Percentiles rank a stretch among this genome's conserved stretches.
Conservation (phyloP, 139 green algal genomes). For the Edaphochlamys debaryana region DNA sequence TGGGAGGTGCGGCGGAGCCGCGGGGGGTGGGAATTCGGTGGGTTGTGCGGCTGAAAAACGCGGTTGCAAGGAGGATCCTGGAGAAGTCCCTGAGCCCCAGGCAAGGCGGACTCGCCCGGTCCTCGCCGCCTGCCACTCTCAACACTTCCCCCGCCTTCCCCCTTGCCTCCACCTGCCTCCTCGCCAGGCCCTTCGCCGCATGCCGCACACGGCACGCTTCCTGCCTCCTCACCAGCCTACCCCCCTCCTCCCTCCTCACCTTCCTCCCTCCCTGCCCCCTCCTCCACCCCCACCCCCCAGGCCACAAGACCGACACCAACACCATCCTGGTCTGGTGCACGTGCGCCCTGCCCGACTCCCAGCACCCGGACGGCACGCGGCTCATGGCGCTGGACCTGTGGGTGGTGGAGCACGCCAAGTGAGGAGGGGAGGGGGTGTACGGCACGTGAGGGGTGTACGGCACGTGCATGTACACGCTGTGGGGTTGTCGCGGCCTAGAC, state of each 20-base stretch:
- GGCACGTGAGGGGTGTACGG: not conserved
- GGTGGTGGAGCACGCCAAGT: slow-evolving; percentile 33
- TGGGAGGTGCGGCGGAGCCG: slow-evolving; percentile 8
- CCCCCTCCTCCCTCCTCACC: too few species aligned
- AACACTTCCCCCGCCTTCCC: too few species aligned
- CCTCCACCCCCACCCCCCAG: not conserved
- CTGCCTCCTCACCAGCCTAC: too few species aligned
- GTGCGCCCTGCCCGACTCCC: not conserved
- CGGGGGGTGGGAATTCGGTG: too few species aligned
- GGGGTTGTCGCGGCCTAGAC: too few species aligned
- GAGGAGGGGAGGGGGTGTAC: not conserved
- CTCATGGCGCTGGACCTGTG: slow-evolving; percentile 27
- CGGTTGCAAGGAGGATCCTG: too few species aligned
- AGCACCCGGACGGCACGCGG: slow-evolving; percentile 1
- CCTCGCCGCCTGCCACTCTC: too few species aligned
- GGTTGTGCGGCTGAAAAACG: too few species aligned
- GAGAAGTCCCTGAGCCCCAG: too few species aligned
- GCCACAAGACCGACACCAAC: slow-evolving; percentile 28
- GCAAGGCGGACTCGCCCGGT: too few species aligned
- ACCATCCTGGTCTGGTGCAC: slow-evolving; percentile 37
- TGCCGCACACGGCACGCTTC: not conserved
- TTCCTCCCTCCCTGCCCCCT: not conserved
- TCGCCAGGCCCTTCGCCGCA: not conserved
- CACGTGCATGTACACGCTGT: too few species aligned
- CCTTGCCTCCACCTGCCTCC: too few species aligned